Evolutionary conservation across 192 early-diverging fungal species (phyloP).

Genomic region (Dissophora ornata): DNA sequence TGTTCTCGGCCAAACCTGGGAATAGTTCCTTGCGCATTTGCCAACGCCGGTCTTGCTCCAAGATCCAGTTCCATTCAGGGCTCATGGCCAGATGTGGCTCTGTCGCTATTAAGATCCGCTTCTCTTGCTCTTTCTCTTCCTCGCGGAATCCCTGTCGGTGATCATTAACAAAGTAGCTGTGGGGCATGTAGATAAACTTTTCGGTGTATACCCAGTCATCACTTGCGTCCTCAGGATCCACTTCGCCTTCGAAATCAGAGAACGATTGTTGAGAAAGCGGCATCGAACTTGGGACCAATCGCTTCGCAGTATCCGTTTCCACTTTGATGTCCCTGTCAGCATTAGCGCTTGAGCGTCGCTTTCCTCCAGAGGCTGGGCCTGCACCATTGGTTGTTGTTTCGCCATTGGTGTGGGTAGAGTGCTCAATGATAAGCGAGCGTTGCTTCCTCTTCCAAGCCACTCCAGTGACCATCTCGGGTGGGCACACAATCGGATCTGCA

Average conservation of each 20-base stretch:
- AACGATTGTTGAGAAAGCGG: slow-evolving; percentile 5
- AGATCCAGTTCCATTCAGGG: slow-evolving; percentile 70
- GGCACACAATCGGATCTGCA: slow-evolving; percentile 79
- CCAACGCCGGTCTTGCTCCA: slow-evolving; percentile 83
- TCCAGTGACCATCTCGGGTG: slow-evolving; percentile 72
- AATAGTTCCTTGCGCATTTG: slow-evolving; percentile 90
- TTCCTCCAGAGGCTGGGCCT: slow-evolving; percentile 11
- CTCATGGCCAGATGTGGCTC: slow-evolving; percentile 43
- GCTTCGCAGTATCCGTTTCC: slow-evolving; percentile 31
- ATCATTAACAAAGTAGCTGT: slow-evolving; percentile 95
- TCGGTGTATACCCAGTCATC: slow-evolving; percentile 87
- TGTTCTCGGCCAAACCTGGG: slow-evolving; percentile 81
- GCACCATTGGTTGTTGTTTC: background rate
- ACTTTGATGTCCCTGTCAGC: slow-evolving; percentile 19
- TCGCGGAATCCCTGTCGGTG: slow-evolving; percentile 93
- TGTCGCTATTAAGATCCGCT: slow-evolving; percentile 24
- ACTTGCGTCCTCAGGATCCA: slow-evolving; percentile 65
- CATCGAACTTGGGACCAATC: background rate
- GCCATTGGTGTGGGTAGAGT: background rate
- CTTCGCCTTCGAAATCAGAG: slow-evolving; percentile 65
- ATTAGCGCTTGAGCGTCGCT: slow-evolving; percentile 19
- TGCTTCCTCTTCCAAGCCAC: slow-evolving; percentile 64
- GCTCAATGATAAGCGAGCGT: slow-evolving; percentile 57
- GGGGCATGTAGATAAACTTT: slow-evolving; percentile 91
- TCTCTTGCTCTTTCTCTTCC: slow-evolving; percentile 67